These are phyloP conservation scores for Ajuga chamaepitys DNA, from an alignment of 257 asterid genomes.

Conservation along the genomic window DNA sequence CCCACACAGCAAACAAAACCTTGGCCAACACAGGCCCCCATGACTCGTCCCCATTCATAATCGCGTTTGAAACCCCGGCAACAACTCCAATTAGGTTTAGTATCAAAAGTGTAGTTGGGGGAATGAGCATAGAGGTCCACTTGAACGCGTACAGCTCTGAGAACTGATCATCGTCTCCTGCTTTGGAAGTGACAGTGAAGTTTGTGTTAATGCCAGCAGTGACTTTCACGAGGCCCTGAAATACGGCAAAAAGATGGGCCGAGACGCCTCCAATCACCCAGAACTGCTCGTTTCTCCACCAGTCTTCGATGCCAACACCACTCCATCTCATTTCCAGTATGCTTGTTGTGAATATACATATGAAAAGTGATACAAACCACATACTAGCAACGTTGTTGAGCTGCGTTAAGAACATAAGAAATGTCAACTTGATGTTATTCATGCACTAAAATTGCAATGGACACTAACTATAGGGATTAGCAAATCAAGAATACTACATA, in stretches of 20 bases:
- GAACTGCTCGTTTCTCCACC: conserved; percentile 14
- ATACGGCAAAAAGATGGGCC: background rate
- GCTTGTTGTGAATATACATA: background rate
- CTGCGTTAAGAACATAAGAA: background rate
- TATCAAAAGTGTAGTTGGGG: conserved; percentile 9
- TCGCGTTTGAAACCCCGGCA: background rate
- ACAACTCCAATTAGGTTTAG: background rate
- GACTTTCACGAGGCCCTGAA: conserved; percentile 8
- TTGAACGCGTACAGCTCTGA: background rate
- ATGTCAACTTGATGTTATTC: background rate
- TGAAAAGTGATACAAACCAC: conserved; percentile 1
- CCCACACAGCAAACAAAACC: conserved; percentile 3
- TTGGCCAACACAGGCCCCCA: conserved; percentile 8
- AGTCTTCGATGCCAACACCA: conserved; percentile 8
- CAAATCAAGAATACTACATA: background rate
- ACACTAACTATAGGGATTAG: background rate
- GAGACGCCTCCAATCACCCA: conserved; percentile 12
- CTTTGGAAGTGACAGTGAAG: background rate
- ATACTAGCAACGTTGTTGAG: background rate
- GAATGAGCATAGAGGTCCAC: conserved; percentile 1
- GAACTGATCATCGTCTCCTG: background rate
- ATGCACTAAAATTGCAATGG: background rate
- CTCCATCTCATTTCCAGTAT: conserved; percentile 13
- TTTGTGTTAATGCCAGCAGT: background rate
- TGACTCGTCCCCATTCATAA: background rate